Evolutionary conservation across 2,329 filamentous ascomycete species (phyloP), one percentile per base, ranked within the genome.

Genomic region (Colletotrichum scovillei): DNA sequence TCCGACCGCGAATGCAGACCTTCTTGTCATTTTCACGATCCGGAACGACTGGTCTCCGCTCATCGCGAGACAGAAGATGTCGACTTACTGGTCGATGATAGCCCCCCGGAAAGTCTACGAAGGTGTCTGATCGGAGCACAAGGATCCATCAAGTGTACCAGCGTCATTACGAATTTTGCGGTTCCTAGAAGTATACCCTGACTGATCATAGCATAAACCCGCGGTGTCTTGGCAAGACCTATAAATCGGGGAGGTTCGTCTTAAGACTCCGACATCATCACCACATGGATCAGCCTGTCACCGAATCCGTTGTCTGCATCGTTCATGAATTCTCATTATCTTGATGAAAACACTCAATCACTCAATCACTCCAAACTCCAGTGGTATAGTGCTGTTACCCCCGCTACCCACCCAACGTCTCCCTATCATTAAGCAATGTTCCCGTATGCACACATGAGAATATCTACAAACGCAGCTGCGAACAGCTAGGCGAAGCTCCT

Each of bases 311-410:
- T 7, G 26, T 24, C 8, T 22, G n/a, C n/a, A 7, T 26, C 24
- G 19, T 19, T 5, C 3, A 19, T 38, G 12, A 22, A 26, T 3
- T 19, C 5, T 16, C 28, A 11, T n/a, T 26, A 63, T 53, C 12
- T 26, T 4, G 6, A 56, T 62, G 32, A 5, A 56, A 38, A 42
- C 14, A 42, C 38, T 38, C 35, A 38, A 16, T 5, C 16, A 32
- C 26, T 24, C 46, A 26, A 53, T 19, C 24, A 35, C 19, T 28
- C 49, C n/a, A 22, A 30, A 56, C 63, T 64, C 32, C 35, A 19
- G 57, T 58, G 67, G 30, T 71, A 67, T 71, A 70, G 67, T 71
- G 35, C 67, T 70, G 16, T 63, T 71, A 30, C 52, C 28, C 62
- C 46, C 60, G 46, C 55, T 56, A 64, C 49, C 59, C 66, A 56